Conservation (phyloP, 495 filamentous ascomycete species). For the Neurospora sublineolata region DNA sequence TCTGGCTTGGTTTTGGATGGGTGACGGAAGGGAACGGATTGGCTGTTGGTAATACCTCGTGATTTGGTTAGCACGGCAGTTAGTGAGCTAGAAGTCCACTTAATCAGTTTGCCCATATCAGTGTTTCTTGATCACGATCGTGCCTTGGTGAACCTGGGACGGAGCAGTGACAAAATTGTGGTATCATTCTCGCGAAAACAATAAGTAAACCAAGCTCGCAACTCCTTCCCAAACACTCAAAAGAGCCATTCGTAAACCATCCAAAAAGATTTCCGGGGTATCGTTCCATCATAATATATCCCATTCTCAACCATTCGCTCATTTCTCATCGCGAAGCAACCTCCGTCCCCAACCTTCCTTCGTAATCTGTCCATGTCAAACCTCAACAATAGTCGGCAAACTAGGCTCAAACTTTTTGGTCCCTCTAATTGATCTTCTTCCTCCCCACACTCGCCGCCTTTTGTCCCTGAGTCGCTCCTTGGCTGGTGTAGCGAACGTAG, state of each 20-base stretch:
- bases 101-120: neutral
- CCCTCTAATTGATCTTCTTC: conserved; percentile 16
- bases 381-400: neutral
- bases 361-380: neutral
- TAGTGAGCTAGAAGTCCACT: neutral
- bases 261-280: neutral
- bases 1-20: neutral
- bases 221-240: neutral
- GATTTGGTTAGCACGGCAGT: neutral
- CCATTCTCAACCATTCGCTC: neutral
- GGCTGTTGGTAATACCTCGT: neutral
- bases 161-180: neutral
- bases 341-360: no score
- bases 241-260: neutral
- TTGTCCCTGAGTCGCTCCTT: conserved; percentile 12
- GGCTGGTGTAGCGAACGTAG: conserved; percentile 16
- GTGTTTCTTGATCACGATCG: neutral
- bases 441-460: conserved; percentile 1
- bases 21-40: neutral
- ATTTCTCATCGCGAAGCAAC: neutral
- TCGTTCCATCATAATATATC: neutral
- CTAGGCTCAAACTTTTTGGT: neutral
- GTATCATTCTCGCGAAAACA: neutral
- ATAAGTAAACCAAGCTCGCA: neutral
- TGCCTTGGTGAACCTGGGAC: neutral